Percentiles rank a stretch among this genome's conserved stretches.
These are phyloP conservation scores for Multifurca ochricompacta DNA, from an alignment of 768 basidiomycete species.

Conservation along the genomic window DNA sequence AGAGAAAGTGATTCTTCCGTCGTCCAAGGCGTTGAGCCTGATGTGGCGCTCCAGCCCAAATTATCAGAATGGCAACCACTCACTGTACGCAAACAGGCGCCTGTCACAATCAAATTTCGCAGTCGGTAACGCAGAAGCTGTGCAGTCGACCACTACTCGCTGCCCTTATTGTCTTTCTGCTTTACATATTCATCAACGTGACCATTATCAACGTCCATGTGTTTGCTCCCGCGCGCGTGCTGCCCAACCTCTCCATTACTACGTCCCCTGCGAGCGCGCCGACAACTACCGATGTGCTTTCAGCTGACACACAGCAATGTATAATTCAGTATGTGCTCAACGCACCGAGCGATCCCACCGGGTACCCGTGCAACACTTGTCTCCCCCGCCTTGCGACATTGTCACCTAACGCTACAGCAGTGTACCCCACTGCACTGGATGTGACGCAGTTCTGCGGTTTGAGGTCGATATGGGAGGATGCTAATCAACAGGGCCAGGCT, in stretches of 20 bases:
- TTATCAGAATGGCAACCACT: constrained; percentile 33
- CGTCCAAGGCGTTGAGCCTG: constrained; percentile 25
- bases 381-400: constrained; percentile 34
- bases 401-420: constrained; percentile 26
- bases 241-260: not conserved
- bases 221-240: constrained; percentile 20
- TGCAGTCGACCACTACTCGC: constrained; percentile 29
- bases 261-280: constrained; percentile 20
- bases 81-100: constrained; percentile 31
- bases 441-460: constrained; percentile 44
- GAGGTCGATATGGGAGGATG: constrained; percentile 35
- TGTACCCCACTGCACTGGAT: constrained; percentile 28
- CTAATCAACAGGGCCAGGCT: constrained; percentile 32
- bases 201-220: constrained; percentile 34
- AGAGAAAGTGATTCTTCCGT: constrained; percentile 12
- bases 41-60: constrained; percentile 20
- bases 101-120: constrained; percentile 23
- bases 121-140: constrained; percentile 24
- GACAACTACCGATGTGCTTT: constrained; percentile 28
- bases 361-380: constrained; percentile 42
- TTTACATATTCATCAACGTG: constrained; percentile 37
- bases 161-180: constrained; percentile 33
- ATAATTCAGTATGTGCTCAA: constrained; percentile 38
- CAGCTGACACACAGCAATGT: constrained; percentile 37
- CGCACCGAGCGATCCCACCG: constrained; percentile 35